Percentiles rank a stretch among this genome's conserved stretches.
Conservation (phyloP, 148 eudicot species). For the Persicaria tinctoria region DNA sequence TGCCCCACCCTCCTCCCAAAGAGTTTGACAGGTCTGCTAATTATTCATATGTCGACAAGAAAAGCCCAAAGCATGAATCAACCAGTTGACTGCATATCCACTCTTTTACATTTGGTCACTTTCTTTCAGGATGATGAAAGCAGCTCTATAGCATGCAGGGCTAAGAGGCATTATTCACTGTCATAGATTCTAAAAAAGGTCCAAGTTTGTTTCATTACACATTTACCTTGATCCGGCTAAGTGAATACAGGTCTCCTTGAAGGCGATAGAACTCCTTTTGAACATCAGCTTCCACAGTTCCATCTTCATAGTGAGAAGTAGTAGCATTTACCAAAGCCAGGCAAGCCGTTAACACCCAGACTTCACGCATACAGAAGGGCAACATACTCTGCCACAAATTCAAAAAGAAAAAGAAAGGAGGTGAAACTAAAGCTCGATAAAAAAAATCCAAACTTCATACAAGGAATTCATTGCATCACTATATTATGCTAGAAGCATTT, state of each 20-base stretch:
- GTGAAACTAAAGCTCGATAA: not conserved
- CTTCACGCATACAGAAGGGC: slow-evolving; percentile 96
- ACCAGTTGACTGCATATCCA: not conserved
- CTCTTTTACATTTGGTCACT: no score
- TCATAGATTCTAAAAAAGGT: not conserved
- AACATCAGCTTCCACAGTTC: slow-evolving; percentile 55
- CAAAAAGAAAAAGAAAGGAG: slow-evolving; percentile 11
- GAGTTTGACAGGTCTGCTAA: no score
- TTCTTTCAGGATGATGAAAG: no score
- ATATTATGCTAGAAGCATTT: not conserved
- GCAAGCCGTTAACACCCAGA: slow-evolving; percentile 90
- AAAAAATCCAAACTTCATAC: not conserved
- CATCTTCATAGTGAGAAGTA: slow-evolving; percentile 61
- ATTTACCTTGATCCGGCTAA: slow-evolving; percentile 77
- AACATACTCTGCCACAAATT: slow-evolving; percentile 43
- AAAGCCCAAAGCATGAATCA: not conserved
- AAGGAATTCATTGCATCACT: not conserved
- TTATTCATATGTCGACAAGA: no score
- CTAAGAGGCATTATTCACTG: not conserved
- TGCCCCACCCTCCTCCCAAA: no score
- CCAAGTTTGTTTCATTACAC: not conserved
- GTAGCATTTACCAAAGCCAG: slow-evolving; percentile 66
- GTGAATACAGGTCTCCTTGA: slow-evolving; percentile 81
- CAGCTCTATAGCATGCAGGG: no score
- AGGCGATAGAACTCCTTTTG: slow-evolving; percentile 91